phyloP scores from a whole-genome alignment of 805 yeast genomes.

The Metschnikowia picachoensis region DNA sequence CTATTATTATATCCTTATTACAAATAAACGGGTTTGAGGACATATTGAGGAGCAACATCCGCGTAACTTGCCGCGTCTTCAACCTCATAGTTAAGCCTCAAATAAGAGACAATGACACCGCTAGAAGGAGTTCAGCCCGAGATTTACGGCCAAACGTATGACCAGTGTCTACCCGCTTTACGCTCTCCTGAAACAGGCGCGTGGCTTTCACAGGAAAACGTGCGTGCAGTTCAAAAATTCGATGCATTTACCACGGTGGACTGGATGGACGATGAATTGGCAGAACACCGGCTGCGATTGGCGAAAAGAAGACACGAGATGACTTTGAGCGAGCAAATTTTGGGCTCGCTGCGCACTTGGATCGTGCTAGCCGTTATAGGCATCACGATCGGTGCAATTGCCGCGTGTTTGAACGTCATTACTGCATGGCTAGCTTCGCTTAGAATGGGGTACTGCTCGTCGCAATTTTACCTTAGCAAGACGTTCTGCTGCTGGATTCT shows the following conservation, averaged over 20 bases:
- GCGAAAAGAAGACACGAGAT: conserved; percentile 18
- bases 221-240: conserved; percentile 46
- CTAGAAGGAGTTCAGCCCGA: too few species aligned
- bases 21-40: too few species aligned
- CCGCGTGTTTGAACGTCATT: conserved; percentile 74
- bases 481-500: conserved; percentile 80
- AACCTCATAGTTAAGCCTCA: too few species aligned
- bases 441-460: conserved; percentile 72
- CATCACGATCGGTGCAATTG: conserved; percentile 70
- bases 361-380: conserved; percentile 75
- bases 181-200: conserved; percentile 31
- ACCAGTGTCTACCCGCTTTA: conserved; percentile 9
- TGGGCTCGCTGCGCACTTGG: conserved; percentile 56
- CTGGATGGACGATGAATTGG: conserved; percentile 61
- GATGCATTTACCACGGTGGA: conserved; percentile 64
- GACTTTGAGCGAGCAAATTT: conserved; percentile 24
- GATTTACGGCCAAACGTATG: neutral
- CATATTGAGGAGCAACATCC: too few species aligned
- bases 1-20: too few species aligned
- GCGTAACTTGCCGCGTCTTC: too few species aligned
- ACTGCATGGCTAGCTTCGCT: conserved; percentile 85
- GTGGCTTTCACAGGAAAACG: conserved; percentile 36
- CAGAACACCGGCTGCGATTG: conserved; percentile 39
- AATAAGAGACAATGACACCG: too few species aligned
- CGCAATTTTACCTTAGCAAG: conserved; percentile 64